phyloP scores from a whole-genome alignment of 352 stramenopile genomes.

The Pythium brassicae region DNA sequence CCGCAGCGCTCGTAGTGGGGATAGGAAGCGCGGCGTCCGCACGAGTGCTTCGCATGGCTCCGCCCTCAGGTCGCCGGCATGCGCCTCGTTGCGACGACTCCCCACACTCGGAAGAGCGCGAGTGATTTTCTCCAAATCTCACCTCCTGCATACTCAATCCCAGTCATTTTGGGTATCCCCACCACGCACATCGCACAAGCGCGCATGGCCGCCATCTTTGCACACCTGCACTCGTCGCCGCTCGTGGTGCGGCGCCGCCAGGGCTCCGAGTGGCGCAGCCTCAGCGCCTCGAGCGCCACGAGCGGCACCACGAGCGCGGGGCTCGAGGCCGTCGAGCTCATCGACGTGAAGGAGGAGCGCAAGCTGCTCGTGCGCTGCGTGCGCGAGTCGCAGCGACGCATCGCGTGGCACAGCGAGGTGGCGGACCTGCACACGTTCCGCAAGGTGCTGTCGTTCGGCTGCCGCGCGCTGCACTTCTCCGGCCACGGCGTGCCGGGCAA shows the following conservation, averaged over 20 bases:
- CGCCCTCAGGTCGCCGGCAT: no score
- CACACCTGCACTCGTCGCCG: constrained; percentile 81
- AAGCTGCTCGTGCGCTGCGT: constrained; percentile 70
- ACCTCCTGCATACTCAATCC: no score
- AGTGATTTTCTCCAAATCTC: no score
- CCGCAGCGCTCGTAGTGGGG: not conserved
- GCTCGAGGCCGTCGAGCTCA: constrained; percentile 80
- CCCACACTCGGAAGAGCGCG: no score
- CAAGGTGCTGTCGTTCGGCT: constrained; percentile 76
- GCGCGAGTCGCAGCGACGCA: constrained; percentile 52
- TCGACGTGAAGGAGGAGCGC: constrained; percentile 77
- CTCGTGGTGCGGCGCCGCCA: constrained; percentile 65
- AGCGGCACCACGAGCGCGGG: constrained; percentile 19
- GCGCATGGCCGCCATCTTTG: constrained; percentile 47
- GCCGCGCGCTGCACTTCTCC: constrained; percentile 74
- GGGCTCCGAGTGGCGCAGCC: constrained; percentile 56
- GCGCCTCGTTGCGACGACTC: no score
- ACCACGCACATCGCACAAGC: no score
- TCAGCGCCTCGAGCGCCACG: constrained; percentile 19
- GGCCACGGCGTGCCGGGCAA: constrained; percentile 70
- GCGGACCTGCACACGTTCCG: constrained; percentile 78
- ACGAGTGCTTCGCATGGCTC: no score
- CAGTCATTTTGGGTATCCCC: no score
- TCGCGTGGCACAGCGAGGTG: constrained; percentile 77
- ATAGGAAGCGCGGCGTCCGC: not conserved